Evolutionary conservation across 2,329 filamentous ascomycete species (phyloP), one percentile per base, ranked within the genome.

Genomic region (Fusarium sp.): DNA sequence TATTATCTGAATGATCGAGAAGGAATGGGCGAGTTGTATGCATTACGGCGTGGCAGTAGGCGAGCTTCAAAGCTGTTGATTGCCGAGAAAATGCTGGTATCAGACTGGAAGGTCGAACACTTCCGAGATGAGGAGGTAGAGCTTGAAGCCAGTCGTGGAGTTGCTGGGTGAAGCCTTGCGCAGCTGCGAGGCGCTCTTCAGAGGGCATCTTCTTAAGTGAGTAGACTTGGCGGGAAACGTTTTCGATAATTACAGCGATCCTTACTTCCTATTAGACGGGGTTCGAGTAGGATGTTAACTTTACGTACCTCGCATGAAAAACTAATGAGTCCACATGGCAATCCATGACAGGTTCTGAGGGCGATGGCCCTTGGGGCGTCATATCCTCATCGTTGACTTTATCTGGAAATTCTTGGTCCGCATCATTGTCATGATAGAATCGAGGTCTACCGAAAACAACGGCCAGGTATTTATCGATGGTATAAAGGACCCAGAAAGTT

Each of bases 401-500:
- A 17, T 82, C 82, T 0, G 88, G 88, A n/a, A 88, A 80, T 4
- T 85, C 83, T 59, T 90, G 88, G 53, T 91, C 88, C 47, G 89
- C 88, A 51, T 91, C 87, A 34, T 89, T 86, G 44, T 91, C 88
- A 49, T 89, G 88, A 26, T 89, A 86, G 15, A 88, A 82, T 9
- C 87, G 77, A 1, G 89, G 89, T 7, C 89, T 81, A 0, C 89
- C 89, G 31, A 90, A 84, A 19, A 89, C 86, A n/a, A 89, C 86
- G 24, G 87, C 86, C 2, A 91, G 78, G 57, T 90, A 90, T 39
- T 88, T 88, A 69, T 91, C 88, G 2, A 91, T 77, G 1, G 85
- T 86, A 70, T 91, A 91, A 0, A 86, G 84, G 5, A 84, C 84
- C 89, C 89, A 91, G 51, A 91, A 90, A 0, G 85, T 83, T 9